Base-by-base conservation (phyloP, 2,329 filamentous ascomycete genomes). In the Penicillium capsulatum region DNA sequence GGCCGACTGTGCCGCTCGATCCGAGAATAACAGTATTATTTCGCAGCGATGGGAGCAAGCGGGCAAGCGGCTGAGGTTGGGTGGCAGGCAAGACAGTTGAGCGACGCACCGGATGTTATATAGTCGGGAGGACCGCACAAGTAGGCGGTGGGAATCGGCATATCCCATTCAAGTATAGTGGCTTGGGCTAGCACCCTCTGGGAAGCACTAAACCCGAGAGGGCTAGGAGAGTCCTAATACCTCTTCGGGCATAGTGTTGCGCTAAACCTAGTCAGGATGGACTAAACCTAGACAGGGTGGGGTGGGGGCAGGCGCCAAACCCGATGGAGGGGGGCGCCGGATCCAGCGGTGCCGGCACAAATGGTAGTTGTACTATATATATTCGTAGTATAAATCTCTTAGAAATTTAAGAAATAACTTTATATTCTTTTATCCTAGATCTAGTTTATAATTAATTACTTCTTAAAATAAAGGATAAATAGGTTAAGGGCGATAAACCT, bases 1-100 rank as follows among this genome's bases (percentile, higher is more conserved):
- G 32, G 37, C 14, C 19, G 4, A 17, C 26, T 2, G 11, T 36
- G 9, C 38, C 32, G 32, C 36, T 17, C 33, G 38, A 40, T 40
- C 38, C 38, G 33, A 32, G 31, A 36, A 36, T 40, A 40, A n/a
- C 33, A 17, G 32, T 40, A 40, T 29, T 32, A 40, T 40, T 40
- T 40, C 33, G 34, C 32, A 24, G 19, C 17, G 19, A 15, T 28
- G n/a, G 26, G 26, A 11, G n/a, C 15, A 9, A 24, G 32, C 11
- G 17, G 1, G 33, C 9, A 31, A 5, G 36, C 19, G 2, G 11
- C 33, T 13, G 20, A 10, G 9, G 32, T 31, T 22, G 8, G 36
- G 38, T 40, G 11, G 34, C 19, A n/a, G 24, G 38, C 13, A 27
- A 22, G 38, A 36, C 2, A 10, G 16, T 40, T 4, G 33, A 40